Percentiles rank a stretch among this genome's conserved stretches.
Conservation (phyloP, 2,329 filamentous ascomycete species). For the Aaosphaeria arxii region DNA sequence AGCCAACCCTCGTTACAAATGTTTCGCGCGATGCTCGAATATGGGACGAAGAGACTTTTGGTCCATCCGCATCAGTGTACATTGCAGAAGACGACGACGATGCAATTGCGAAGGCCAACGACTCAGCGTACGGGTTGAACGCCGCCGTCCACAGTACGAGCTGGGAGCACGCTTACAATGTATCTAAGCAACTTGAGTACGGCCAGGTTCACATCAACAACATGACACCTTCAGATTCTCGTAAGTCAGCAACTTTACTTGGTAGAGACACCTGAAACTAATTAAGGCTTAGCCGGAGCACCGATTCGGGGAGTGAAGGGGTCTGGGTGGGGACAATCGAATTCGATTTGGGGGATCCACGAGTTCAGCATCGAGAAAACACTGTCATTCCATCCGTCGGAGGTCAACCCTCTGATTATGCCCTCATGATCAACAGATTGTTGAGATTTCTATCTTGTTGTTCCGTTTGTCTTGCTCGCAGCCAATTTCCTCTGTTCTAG, state of each 20-base stretch:
- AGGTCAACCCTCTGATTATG: no score
- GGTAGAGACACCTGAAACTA: neutral
- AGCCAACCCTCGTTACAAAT: conserved; percentile 62
- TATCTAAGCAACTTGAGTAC: conserved; percentile 48
- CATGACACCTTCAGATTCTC: conserved; percentile 1
- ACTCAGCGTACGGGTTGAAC: conserved; percentile 73
- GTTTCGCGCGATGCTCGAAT: conserved; percentile 68
- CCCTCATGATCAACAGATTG: no score
- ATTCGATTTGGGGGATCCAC: conserved; percentile 16
- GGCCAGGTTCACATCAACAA: conserved; percentile 40
- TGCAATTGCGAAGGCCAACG: conserved; percentile 72
- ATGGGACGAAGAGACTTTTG: conserved; percentile 72
- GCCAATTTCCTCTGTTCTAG: no score
- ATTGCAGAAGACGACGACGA: conserved; percentile 64
- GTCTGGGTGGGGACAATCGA: conserved; percentile 15
- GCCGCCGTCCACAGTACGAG: conserved; percentile 69
- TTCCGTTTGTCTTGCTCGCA: no score
- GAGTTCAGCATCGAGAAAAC: conserved; percentile 15
- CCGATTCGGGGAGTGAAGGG: conserved; percentile 14
- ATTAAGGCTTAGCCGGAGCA: conserved; percentile 2
- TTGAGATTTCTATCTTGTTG: no score
- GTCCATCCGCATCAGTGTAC: conserved; percentile 68
- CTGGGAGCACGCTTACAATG: conserved; percentile 43
- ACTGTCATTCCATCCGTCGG: conserved; percentile 7
- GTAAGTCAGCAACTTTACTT: neutral